These are phyloP conservation scores for Penicillium psychrofluorescens DNA, from an alignment of 495 filamentous ascomycete genomes.

Conservation along the genomic window DNA sequence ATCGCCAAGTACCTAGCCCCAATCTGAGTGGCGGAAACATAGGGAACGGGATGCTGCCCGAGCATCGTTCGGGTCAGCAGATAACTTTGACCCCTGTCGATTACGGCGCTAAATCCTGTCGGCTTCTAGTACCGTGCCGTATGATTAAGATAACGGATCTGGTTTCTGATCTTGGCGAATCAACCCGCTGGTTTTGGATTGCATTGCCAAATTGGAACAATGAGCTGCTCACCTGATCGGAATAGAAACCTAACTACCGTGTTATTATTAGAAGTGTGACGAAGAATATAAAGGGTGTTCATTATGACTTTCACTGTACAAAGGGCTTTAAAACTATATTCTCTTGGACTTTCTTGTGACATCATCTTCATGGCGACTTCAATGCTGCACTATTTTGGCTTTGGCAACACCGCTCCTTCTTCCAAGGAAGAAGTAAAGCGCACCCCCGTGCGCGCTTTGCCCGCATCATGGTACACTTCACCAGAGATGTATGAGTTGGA, in stretches of 20 bases:
- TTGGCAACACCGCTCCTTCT: conserved; percentile 12
- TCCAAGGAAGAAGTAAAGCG: conserved; percentile 11
- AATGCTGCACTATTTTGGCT: conserved; percentile 26
- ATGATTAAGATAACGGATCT: neutral
- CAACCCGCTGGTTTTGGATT: conserved; percentile 3
- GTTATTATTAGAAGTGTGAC: neutral
- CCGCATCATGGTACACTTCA: conserved; percentile 42
- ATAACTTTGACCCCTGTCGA: no score
- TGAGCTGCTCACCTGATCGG: conserved; percentile 3
- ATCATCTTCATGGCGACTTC: conserved; percentile 11
- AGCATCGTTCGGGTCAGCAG: no score
- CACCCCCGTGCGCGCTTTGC: conserved; percentile 28
- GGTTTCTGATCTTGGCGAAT: conserved; percentile 1
- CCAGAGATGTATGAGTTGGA: conserved; percentile 45
- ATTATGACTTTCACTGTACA: neutral
- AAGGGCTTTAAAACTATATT: neutral
- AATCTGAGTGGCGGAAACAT: no score
- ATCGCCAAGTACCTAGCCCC: no score
- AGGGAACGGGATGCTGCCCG: no score
- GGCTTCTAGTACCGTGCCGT: no score
- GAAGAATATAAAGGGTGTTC: neutral
- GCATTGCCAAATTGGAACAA: neutral
- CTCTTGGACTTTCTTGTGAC: no score
- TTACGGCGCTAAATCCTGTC: no score
- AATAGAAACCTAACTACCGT: neutral